Evolutionary conservation across 768 basidiomycete genomes (phyloP).

Genomic region (Naganishia friedmannii): DNA sequence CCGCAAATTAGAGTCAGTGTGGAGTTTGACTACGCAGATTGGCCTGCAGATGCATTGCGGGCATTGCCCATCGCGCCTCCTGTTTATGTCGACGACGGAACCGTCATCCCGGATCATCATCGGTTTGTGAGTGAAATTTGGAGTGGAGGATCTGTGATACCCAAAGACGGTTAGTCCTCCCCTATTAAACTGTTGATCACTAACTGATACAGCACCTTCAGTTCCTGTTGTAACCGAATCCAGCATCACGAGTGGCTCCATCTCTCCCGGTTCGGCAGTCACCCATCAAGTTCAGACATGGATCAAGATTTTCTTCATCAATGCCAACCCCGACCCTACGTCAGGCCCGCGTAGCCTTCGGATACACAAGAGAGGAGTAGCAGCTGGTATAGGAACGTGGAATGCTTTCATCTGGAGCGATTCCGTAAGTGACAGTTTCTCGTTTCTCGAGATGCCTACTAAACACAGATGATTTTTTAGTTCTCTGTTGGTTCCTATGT

Average conservation of each 20-base stretch:
- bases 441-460: neutral
- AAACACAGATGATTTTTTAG: neutral
- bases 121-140: neutral
- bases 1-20: conserved; percentile 17
- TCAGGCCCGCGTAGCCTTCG: conserved; percentile 3
- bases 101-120: neutral
- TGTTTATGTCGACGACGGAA: conserved; percentile 1
- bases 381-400: conserved; percentile 10
- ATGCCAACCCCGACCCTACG: conserved; percentile 7
- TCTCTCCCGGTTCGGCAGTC: conserved; percentile 11
- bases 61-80: neutral
- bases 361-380: conserved; percentile 8
- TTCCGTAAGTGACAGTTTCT: neutral
- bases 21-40: conserved; percentile 6
- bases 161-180: neutral
- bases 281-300: conserved; percentile 13
- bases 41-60: neutral
- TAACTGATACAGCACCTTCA: neutral
- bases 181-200: neutral
- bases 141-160: conserved; percentile 4
- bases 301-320: conserved; percentile 13
- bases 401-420: conserved; percentile 21
- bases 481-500: conserved; percentile 24
- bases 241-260: conserved; percentile 10
- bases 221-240: conserved; percentile 2